phyloP scores from a whole-genome alignment of 2,329 filamentous ascomycete genomes.

The Colletotrichum sp. region DNA sequence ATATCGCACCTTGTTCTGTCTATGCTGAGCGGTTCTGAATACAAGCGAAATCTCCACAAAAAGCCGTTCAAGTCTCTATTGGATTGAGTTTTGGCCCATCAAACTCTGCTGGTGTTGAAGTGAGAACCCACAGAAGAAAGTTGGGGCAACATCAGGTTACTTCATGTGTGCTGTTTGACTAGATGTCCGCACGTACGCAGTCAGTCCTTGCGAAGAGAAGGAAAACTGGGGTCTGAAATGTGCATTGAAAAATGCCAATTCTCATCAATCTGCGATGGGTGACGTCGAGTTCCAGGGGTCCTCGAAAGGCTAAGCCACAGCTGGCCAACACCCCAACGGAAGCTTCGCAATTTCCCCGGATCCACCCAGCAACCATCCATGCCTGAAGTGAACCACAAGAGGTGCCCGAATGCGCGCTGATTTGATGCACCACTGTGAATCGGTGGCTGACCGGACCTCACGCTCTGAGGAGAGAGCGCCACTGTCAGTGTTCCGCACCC shows the following conservation, averaged over 20 bases:
- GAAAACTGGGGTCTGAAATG: not conserved
- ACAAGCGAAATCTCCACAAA: constrained; percentile 2
- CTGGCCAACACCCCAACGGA: not conserved
- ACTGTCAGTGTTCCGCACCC: not conserved
- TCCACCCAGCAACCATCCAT: not conserved
- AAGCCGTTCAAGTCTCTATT: not conserved
- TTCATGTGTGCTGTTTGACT: not conserved
- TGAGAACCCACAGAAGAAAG: not conserved
- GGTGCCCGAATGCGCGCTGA: not conserved
- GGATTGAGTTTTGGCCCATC: not conserved
- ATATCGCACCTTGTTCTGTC: not conserved
- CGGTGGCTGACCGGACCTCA: not conserved
- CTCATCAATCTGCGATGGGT: not conserved
- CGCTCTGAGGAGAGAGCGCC: not conserved
- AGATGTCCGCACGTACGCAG: not conserved
- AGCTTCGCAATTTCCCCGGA: constrained; percentile 15
- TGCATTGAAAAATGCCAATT: not conserved
- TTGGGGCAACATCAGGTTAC: not conserved
- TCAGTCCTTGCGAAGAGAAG: not conserved
- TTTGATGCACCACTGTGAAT: not conserved
- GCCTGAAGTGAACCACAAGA: not conserved
- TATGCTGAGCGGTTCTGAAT: constrained; percentile 6
- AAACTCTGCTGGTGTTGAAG: not conserved
- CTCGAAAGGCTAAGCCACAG: constrained; percentile 3
- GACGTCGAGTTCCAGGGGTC: constrained; percentile 14